phyloP scores from a whole-genome alignment of 495 filamentous ascomycete species.

The Pseudoneurospora amorphoporcata region DNA sequence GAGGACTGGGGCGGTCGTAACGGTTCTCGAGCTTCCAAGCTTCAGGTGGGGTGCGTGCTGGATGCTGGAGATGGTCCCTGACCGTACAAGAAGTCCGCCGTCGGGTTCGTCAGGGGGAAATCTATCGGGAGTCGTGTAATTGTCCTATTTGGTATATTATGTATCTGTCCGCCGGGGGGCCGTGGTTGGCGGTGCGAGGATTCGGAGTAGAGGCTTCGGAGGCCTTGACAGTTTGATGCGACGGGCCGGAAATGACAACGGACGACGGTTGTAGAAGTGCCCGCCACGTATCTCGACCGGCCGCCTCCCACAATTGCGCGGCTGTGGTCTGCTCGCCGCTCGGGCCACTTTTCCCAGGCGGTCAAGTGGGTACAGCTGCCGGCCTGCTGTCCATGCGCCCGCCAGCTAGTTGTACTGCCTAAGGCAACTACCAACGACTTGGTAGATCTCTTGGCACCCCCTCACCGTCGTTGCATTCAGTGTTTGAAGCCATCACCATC shows the following conservation, averaged over 20 bases:
- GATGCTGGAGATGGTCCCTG: constrained; percentile 2
- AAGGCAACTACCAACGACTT: neutral
- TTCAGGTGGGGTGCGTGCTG: constrained; percentile 15
- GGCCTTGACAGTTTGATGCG: neutral
- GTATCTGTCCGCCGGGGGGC: neutral
- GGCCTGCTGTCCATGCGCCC: neutral
- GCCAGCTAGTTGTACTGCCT: neutral
- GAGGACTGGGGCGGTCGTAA: neutral
- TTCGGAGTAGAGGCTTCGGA: constrained; percentile 1
- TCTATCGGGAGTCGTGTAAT: neutral
- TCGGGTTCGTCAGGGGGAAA: neutral
- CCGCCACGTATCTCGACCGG: constrained; percentile 24
- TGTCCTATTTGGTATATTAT: neutral
- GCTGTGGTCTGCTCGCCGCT: constrained; percentile 19
- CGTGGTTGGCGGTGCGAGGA: neutral
- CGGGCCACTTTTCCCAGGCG: neutral
- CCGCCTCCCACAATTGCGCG: constrained; percentile 21
- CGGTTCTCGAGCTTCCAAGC: constrained; percentile 9
- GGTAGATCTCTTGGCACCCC: neutral
- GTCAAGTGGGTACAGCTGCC: neutral
- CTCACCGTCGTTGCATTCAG: neutral
- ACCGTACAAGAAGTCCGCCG: constrained; percentile 6
- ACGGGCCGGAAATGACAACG: neutral
- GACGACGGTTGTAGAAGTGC: constrained; percentile 7
- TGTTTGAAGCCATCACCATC: neutral